phyloP scores from a whole-genome alignment of 2,329 filamentous ascomycete species.

The Diaporthe capsici region DNA sequence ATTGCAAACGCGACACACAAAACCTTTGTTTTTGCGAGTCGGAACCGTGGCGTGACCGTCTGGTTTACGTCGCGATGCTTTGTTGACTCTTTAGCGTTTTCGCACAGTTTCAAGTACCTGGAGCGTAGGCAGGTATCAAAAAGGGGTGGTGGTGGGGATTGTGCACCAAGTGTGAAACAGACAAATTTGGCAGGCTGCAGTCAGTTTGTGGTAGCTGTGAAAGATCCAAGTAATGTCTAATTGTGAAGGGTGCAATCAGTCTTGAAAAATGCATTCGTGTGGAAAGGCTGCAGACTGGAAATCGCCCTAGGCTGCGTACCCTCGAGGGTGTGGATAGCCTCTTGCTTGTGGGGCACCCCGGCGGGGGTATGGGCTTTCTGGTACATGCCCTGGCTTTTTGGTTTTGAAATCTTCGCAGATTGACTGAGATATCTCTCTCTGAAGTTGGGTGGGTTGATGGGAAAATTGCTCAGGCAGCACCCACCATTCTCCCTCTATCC shows the following conservation, averaged over 20 bases:
- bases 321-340: neutral
- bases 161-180: neutral
- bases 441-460: neutral
- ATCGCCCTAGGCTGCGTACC: neutral
- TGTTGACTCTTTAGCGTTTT: neutral
- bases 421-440: neutral
- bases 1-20: neutral
- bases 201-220: neutral
- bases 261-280: neutral
- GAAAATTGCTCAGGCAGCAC: neutral
- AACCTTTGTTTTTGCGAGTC: neutral
- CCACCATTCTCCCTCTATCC: neutral
- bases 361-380: neutral
- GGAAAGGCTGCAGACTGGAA: neutral
- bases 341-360: neutral
- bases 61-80: neutral
- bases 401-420: neutral
- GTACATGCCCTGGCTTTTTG: neutral
- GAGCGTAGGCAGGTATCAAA: neutral
- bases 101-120: neutral
- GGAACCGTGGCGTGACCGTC: neutral
- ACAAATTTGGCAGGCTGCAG: neutral
- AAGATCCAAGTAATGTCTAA: neutral
- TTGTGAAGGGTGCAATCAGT: neutral
- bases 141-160: fast-evolving